Percentiles rank a stretch among this genome's conserved stretches.
Conservation (phyloP, 2,329 filamentous ascomycete species). For the Pestalotiopsis sp. region DNA sequence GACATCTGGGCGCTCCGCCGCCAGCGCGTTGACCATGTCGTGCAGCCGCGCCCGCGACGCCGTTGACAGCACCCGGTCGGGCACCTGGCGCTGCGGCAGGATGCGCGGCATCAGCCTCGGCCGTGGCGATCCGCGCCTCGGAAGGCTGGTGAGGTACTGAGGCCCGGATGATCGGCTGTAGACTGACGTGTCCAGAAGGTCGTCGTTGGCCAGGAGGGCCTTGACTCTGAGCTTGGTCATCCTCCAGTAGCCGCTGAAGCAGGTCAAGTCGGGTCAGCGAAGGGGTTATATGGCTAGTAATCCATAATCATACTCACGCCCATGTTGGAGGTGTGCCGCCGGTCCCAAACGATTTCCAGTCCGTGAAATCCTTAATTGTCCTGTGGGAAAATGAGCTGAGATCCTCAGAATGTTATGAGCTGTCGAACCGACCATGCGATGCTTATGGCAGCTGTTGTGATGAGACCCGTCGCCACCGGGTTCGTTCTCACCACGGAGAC, state of each 20-base stretch:
- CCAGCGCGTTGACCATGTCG: slow-evolving; percentile 1
- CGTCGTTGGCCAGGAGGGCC: background rate
- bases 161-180: background rate
- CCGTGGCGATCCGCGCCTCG: background rate
- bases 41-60: slow-evolving; percentile 2
- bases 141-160: background rate
- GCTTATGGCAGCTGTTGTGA: background rate
- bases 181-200: background rate
- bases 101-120: slow-evolving; percentile 10
- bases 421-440: background rate
- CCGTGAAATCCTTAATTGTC: slow-evolving; percentile 1
- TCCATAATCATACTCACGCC: background rate
- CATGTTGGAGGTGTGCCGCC: slow-evolving; percentile 11
- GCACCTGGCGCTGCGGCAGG: slow-evolving; percentile 9
- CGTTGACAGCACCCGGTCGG: background rate
- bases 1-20: background rate
- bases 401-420: background rate
- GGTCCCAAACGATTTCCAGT: slow-evolving; percentile 9
- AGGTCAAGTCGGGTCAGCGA: background rate
- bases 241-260: slow-evolving; percentile 9
- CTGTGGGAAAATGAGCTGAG: background rate
- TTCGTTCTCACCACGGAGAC: slow-evolving; percentile 3
- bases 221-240: slow-evolving; percentile 8
- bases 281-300: background rate
- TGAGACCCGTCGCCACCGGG: slow-evolving; percentile 2